Conservation (phyloP, 1,284 basidiomycete species). For the Naganishia sp. region DNA sequence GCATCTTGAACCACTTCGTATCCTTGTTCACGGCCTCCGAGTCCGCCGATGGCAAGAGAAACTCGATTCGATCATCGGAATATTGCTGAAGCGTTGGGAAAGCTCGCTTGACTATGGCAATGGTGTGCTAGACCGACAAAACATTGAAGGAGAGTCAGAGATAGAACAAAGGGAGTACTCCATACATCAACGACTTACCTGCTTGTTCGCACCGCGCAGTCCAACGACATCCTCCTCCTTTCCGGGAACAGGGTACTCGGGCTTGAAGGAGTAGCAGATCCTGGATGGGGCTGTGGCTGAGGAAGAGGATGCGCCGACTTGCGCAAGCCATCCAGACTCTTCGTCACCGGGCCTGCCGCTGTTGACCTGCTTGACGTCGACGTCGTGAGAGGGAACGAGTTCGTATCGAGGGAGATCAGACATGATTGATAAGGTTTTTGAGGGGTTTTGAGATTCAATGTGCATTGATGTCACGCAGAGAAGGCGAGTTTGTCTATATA, state of each 20-base stretch:
- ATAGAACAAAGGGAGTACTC: neutral
- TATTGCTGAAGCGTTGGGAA: constrained; percentile 19
- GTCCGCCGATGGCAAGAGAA: constrained; percentile 16
- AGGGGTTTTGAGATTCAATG: neutral
- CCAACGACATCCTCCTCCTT: constrained; percentile 26
- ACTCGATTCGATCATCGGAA: constrained; percentile 18
- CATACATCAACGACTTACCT: neutral
- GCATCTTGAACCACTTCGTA: constrained; percentile 26
- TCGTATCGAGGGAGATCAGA: constrained; percentile 24
- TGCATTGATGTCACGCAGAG: neutral
- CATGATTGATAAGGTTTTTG: neutral
- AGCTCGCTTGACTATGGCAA: constrained; percentile 23
- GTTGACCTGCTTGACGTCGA: constrained; percentile 11
- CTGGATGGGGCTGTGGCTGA: neutral
- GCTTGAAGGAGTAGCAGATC: constrained; percentile 27
- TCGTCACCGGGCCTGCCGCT: constrained; percentile 9
- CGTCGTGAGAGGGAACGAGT: constrained; percentile 19
- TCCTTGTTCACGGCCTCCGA: constrained; percentile 25
- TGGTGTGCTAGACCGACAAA: constrained; percentile 7
- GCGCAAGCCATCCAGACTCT: constrained; percentile 4
- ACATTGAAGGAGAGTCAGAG: neutral
- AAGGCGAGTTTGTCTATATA: neutral
- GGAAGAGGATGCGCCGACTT: neutral
- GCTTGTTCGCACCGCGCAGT: constrained; percentile 13
- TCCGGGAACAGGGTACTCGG: constrained; percentile 22